Evolutionary conservation across 768 basidiomycete species (phyloP).

Genomic region (Boletus pseudopeckii): DNA sequence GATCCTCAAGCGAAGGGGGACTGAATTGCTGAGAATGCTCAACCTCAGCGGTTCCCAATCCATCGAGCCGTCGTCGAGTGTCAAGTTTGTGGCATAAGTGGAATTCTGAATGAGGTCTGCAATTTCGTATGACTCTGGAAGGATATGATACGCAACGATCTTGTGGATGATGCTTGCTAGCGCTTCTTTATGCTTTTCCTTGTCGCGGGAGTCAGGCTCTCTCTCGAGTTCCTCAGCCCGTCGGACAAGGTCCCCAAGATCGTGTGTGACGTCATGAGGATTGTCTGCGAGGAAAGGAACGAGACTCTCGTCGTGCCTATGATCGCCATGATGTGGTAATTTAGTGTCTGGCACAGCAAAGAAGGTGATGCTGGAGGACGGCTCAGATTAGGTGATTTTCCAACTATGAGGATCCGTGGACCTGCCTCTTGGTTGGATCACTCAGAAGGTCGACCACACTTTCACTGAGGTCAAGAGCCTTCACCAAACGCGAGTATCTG

Average conservation of each 20-base stretch:
- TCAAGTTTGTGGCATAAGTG: conserved; percentile 49
- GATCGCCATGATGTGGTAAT: background rate
- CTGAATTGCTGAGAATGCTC: conserved; percentile 31
- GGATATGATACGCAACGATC: conserved; percentile 42
- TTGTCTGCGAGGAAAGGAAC: background rate
- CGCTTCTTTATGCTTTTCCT: conserved; percentile 49
- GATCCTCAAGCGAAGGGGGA: conserved; percentile 35
- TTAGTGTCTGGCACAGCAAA: conserved; percentile 9
- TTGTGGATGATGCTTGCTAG: conserved; percentile 53
- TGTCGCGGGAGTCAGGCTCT: conserved; percentile 41
- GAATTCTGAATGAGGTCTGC: conserved; percentile 47
- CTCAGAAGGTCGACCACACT: conserved; percentile 9
- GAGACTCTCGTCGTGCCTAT: background rate
- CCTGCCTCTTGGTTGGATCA: conserved; percentile 12
- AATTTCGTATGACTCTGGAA: conserved; percentile 40
- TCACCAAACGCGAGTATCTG: conserved; percentile 13
- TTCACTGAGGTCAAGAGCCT: conserved; percentile 14
- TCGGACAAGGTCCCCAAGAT: conserved; percentile 7
- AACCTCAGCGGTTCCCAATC: conserved; percentile 46
- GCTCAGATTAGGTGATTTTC: background rate
- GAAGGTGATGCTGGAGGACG: conserved; percentile 9
- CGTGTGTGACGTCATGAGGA: background rate
- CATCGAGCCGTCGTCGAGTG: conserved; percentile 39
- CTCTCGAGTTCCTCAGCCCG: conserved; percentile 38
- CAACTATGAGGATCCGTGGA: background rate